Percentiles rank a stretch among this genome's conserved stretches.
Conservation (phyloP, 148 eudicot species). For the Spergularia marina region DNA sequence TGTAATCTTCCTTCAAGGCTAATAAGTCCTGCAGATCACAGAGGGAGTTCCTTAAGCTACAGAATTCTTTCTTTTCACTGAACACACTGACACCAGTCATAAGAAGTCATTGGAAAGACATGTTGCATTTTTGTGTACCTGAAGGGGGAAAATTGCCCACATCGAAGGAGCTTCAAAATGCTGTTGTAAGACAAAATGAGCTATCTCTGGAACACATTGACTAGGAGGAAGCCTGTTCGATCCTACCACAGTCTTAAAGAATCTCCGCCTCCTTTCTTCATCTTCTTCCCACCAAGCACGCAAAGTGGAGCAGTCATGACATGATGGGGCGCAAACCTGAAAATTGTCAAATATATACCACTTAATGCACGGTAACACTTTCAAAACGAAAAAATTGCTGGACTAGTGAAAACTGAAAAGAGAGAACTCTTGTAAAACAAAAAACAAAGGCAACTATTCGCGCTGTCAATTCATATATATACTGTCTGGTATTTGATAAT, state of each 20-base stretch:
- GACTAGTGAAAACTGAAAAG: neutral
- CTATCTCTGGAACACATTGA: conserved; percentile 76
- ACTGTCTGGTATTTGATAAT: too few species aligned
- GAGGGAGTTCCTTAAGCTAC: neutral
- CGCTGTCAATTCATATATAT: too few species aligned
- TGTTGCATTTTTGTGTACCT: conserved; percentile 43
- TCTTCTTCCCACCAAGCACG: conserved; percentile 99
- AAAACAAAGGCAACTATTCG: too few species aligned
- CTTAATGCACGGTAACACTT: neutral
- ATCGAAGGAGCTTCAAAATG: conserved; percentile 97
- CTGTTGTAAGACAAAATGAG: conserved; percentile 68
- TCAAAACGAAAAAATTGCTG: neutral
- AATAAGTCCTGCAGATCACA: conserved; percentile 57
- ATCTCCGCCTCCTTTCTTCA: conserved; percentile 75
- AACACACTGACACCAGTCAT: too few species aligned
- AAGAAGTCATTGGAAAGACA: neutral
- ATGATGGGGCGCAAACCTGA: conserved; percentile 98
- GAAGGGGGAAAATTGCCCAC: conserved; percentile 99
- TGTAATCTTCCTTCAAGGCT: conserved; percentile 84
- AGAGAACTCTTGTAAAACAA: too few species aligned
- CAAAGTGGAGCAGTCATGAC: conserved; percentile 92
- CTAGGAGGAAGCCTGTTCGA: conserved; percentile 76
- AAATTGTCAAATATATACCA: neutral
- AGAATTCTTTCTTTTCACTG: neutral
- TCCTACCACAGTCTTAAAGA: conserved; percentile 62